phyloP scores from a whole-genome alignment of 129 eudicot species.

The Centaurea solstitialis region DNA sequence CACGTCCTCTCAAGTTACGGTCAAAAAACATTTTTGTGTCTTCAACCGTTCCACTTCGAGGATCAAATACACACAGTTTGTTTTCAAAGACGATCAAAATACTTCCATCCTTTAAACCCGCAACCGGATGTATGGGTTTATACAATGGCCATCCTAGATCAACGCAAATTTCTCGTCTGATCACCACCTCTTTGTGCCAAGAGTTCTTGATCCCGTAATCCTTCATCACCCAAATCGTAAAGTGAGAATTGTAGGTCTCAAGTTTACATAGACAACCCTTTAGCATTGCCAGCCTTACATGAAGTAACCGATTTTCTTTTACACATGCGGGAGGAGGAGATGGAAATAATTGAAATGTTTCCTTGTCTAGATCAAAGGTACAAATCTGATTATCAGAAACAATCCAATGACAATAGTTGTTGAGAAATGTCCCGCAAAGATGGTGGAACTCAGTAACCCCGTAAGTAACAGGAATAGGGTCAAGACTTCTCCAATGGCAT shows the following conservation, averaged over 20 bases:
- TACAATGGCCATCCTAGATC: background rate
- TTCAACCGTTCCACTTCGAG: background rate
- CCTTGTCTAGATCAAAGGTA: conserved; percentile 40
- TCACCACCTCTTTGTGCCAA: background rate
- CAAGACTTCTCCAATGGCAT: conserved; percentile 12
- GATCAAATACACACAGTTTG: background rate
- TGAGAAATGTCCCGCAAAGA: conserved; percentile 11
- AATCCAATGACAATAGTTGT: conserved; percentile 40
- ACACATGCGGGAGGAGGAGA: background rate
- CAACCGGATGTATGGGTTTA: background rate
- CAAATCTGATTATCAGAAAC: conserved; percentile 11
- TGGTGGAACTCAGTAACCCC: background rate
- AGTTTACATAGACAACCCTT: background rate
- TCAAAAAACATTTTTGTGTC: background rate
- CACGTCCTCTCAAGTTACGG: background rate
- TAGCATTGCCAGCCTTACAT: background rate
- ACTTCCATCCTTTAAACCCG: background rate
- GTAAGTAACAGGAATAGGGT: background rate
- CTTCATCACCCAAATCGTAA: background rate
- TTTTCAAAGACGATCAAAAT: background rate
- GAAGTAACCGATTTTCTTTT: background rate
- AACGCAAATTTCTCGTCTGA: background rate
- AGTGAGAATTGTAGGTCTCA: background rate
- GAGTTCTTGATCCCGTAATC: background rate
- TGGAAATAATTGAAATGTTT: background rate